Base-by-base conservation (phyloP, 306 rosid species). In the Prunus davidiana region DNA sequence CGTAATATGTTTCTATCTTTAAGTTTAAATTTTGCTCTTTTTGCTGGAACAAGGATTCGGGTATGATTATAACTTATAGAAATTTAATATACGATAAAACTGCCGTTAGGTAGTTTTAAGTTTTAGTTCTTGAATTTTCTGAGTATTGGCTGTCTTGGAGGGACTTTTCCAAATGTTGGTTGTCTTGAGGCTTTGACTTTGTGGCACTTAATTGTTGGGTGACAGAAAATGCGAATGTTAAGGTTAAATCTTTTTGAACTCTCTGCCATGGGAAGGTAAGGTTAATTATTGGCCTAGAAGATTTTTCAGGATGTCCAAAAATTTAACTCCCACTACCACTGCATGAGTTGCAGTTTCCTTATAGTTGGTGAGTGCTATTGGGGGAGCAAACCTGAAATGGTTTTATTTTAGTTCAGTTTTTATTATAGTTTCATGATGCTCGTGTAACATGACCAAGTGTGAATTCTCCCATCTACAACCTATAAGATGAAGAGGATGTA, bases 171-270 rank as follows among this genome's bases (percentile, higher is more conserved):
- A 14, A 45, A 67, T 46, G 4, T 45, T 22, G 56, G 55, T n/a
- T 46, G 38, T 45, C 55, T 6, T 7, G 56, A 13, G 6, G n/a
- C 13, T 46, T 38, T 65, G 38, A 67, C n/a, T 45, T 22, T 2
- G 16, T 43, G 32, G 50, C 24, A 3, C 56, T 45, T 12, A n/a
- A 38, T 34, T 46, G 16, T 43, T 45, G 54, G 72, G 55, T 46
- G 56, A 20, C 38, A 2, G 64, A 24, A 3, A 58, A 1, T 58
- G 8, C 9, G 2, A 10, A 10, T 13, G 30, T 12, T 45, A 20
- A 28, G 74, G 45, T 69, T 69, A 69, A 19, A 69, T 18, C 43
- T 25, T 69, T 32, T 49, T 49, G 73, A 49, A 69, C 60, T 69
- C 43, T 68, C 43, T 68, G 12, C 41, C 41, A 12, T 15, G 10